Evolutionary conservation across 1,284 basidiomycete species (phyloP).

Genomic region (Ceratobasidium sp.): DNA sequence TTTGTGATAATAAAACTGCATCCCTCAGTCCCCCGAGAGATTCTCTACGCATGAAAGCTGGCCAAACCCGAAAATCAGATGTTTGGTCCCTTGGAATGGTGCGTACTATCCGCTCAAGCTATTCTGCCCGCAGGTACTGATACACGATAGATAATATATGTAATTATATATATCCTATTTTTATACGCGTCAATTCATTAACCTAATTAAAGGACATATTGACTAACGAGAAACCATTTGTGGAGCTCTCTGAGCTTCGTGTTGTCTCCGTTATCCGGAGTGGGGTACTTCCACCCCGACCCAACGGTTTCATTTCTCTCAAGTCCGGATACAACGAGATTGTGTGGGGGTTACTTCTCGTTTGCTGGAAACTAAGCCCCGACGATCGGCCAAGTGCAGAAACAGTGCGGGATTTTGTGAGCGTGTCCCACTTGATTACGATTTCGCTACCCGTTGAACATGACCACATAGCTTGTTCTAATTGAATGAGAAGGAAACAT

Average conservation of each 20-base stretch:
- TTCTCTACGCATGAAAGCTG: neutral
- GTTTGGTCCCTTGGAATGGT: constrained; percentile 26
- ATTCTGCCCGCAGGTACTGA: neutral
- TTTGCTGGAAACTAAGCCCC: no score
- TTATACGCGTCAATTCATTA: neutral
- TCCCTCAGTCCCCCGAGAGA: constrained; percentile 26
- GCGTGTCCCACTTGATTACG: no score
- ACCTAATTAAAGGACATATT: constrained; percentile 4
- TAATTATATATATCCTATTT: neutral
- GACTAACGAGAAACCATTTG: neutral
- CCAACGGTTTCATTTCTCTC: constrained; percentile 1
- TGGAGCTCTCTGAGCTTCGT: neutral
- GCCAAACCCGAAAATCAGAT: constrained; percentile 19
- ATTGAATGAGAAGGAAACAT: constrained; percentile 19
- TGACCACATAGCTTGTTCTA: neutral
- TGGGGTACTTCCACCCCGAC: neutral
- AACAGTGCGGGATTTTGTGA: constrained; percentile 23
- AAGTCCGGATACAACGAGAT: no score
- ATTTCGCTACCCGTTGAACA: neutral
- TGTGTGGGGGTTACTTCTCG: no score
- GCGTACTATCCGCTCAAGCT: neutral
- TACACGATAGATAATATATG: neutral
- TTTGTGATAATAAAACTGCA: neutral
- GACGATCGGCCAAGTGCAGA: neutral
- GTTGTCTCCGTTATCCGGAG: neutral